phyloP scores from a whole-genome alignment of 192 early-diverging fungal genomes.

The Coemansia sp. region DNA sequence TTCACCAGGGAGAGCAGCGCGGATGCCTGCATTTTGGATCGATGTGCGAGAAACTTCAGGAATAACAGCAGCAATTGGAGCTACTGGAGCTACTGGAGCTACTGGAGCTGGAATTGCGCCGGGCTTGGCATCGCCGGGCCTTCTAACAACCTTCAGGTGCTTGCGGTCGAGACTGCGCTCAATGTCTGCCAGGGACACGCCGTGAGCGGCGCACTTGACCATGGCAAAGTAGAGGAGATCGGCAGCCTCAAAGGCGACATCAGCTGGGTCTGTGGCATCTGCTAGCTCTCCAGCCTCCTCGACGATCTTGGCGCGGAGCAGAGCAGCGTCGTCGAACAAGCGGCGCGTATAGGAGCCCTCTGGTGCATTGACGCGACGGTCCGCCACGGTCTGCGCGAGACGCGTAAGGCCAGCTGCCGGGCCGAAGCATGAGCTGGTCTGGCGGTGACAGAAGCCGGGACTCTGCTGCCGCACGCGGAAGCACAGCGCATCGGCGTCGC shows the following conservation, averaged over 20 bases:
- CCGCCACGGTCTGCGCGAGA: conserved; percentile 67
- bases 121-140: conserved; percentile 94
- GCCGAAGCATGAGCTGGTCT: conserved; percentile 92
- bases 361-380: conserved; percentile 73
- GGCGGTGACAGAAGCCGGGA: conserved; percentile 92
- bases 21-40: conserved; percentile 36
- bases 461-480: conserved; percentile 86
- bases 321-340: conserved; percentile 77
- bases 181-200: conserved; percentile 81
- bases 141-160: conserved; percentile 79
- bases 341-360: conserved; percentile 89
- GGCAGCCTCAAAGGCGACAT: conserved; percentile 94
- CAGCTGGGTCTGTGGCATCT: conserved; percentile 68
- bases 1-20: conserved; percentile 43
- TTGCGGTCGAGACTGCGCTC: conserved; percentile 83
- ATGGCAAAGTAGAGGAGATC: conserved; percentile 96
- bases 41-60: conserved; percentile 30
- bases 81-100: too few species aligned
- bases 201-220: conserved; percentile 78
- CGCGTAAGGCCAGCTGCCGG: conserved; percentile 69
- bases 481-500: conserved; percentile 84
- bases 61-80: conserved; percentile 14
- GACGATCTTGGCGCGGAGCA: conserved; percentile 90
- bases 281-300: conserved; percentile 95
- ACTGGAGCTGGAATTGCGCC: neutral